A percentile compares a stretch with the other conserved stretches of the same genome.
Evolutionary conservation across 1,139 yeast genomes (phyloP).

Genomic region (Blastobotrys indianensis): DNA sequence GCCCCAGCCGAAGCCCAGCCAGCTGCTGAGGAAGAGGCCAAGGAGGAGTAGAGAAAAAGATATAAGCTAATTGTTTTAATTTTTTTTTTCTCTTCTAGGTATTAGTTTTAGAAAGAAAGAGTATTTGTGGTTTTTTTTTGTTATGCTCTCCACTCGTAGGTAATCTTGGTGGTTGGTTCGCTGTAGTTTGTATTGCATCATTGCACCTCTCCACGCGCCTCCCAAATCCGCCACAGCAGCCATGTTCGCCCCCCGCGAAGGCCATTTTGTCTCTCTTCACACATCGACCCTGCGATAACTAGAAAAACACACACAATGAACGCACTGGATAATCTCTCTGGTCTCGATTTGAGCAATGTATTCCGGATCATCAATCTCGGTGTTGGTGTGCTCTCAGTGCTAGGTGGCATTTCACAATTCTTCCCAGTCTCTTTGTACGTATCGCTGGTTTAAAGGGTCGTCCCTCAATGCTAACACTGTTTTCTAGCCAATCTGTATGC

Average conservation of each 20-base stretch:
- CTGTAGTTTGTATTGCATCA: no score
- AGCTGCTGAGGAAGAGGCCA: conserved; percentile 2
- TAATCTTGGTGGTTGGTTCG: no score
- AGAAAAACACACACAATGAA: neutral
- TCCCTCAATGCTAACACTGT: conserved; percentile 6
- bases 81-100: conserved; percentile 1
- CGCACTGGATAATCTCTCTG: conserved; percentile 15
- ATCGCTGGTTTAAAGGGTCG: neutral
- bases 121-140: neutral
- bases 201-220: neutral
- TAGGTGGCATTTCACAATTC: conserved; percentile 55
- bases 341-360: conserved; percentile 37
- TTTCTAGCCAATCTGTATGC: conserved; percentile 23
- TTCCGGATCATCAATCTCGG: conserved; percentile 61
- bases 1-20: conserved; percentile 15
- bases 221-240: neutral
- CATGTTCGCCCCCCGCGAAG: neutral
- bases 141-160: no score
- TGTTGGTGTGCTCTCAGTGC: conserved; percentile 53
- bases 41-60: conserved; percentile 5
- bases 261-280: neutral
- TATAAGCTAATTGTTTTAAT: neutral
- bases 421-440: conserved; percentile 50
- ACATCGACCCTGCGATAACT: neutral
- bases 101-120: conserved; percentile 1